Base-by-base conservation (phyloP, 148 eudicot species). In the Polygonum maritimum region DNA sequence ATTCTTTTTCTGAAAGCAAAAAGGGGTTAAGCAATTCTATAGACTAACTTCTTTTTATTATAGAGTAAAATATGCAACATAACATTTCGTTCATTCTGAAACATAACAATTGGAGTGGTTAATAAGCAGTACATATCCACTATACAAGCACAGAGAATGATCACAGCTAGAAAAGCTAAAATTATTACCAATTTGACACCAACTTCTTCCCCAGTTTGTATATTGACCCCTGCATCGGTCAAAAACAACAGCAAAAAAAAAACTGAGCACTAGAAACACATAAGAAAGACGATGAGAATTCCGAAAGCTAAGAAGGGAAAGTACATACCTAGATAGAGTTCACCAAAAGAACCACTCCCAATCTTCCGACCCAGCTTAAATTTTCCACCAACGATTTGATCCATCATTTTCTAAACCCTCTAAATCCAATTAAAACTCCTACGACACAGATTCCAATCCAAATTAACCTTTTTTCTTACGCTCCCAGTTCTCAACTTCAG, bases 301-400 rank as follows among this genome's bases (percentile, higher is more conserved):
- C 14, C 62, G 26, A 55, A 55, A 55, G 62, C 62, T n/a, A 55
- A 14, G 26, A 9, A 55, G 26, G 9, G 74, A 74, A 71, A 5
- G 54, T 31, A 73, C 83, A 70, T 83, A 87, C 88, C 90, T 40
- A 87, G 33, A 85, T 83, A 79, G 70, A 85, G 83, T 69, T 87
- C 87, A 21, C 90, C 90, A 77, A 87, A 87, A 16, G 90, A 87
- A 71, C 90, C 90, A 83, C 90, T 87, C n/a, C 90, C 90, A 74
- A 87, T 85, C 76, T 87, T 87, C 15, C 86, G 54, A 7, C 86
- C 87, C 76, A 87, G 48, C 75, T 83, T 87, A 80, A 71, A 87
- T 47, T 85, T 87, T 39, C 79, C 79, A 72, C 88, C 88, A 74
- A 87, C 81, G 48, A 85, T 80, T 63, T 77, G 86, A 82, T 87